phyloP scores from a whole-genome alignment of 2,329 filamentous ascomycete genomes.

The Colletotrichum phormii region DNA sequence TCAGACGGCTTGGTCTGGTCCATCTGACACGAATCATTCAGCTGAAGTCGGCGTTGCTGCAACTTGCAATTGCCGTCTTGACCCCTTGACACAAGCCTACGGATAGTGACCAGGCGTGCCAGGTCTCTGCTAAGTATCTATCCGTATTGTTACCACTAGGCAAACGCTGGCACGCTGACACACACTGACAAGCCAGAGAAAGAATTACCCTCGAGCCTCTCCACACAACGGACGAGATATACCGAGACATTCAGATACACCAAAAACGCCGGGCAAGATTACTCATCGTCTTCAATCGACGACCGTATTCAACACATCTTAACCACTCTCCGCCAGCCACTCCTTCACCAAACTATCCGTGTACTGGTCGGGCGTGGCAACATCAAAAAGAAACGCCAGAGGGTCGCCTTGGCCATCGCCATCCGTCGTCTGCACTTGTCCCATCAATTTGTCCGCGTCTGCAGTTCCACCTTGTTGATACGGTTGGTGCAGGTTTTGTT shows the following conservation, averaged over 20 bases:
- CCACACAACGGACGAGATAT: neutral
- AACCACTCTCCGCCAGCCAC: conserved; percentile 20
- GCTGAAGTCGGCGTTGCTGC: neutral
- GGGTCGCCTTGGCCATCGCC: neutral
- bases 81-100: neutral
- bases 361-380: conserved; percentile 11
- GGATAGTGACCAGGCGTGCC: too few relatives aligned
- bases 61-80: neutral
- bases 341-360: conserved; percentile 15
- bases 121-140: neutral
- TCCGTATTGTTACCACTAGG: too few relatives aligned
- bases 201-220: neutral
- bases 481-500: neutral
- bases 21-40: neutral
- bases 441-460: neutral
- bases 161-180: too few relatives aligned
- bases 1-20: neutral
- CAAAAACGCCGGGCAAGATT: neutral
- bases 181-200: neutral
- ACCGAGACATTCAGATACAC: neutral
- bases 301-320: neutral
- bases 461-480: neutral
- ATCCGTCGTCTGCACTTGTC: neutral
- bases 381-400: conserved; percentile 13
- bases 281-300: neutral